These are phyloP conservation scores for Erysimum pusillum DNA, from an alignment of 441 rosid genomes.

Conservation along the genomic window DNA sequence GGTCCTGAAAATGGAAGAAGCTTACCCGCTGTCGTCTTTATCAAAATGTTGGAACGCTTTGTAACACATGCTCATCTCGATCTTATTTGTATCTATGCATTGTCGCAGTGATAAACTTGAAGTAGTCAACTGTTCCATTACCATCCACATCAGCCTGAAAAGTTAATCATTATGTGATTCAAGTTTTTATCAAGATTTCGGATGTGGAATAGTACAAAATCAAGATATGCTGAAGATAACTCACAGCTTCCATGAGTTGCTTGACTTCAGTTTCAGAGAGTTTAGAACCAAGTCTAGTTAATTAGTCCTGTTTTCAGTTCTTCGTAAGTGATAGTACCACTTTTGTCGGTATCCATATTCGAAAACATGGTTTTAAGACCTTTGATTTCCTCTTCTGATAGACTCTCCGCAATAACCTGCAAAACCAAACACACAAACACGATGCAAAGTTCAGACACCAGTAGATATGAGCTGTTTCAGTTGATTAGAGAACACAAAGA, in stretches of 20 bases:
- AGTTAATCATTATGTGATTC: slow-evolving; percentile 6
- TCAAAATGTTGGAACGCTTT: slow-evolving; percentile 93
- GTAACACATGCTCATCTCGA: slow-evolving; percentile 84
- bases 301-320: slow-evolving; percentile 87
- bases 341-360: slow-evolving; percentile 94
- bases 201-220: not conserved
- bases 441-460: not conserved
- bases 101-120: slow-evolving; percentile 91
- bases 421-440: slow-evolving; percentile 31
- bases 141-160: slow-evolving; percentile 97
- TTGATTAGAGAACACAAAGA: no score
- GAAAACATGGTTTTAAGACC: slow-evolving; percentile 91
- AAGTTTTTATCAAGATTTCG: not conserved
- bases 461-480: not conserved
- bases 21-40: slow-evolving; percentile 92
- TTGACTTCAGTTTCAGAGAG: slow-evolving; percentile 89
- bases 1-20: slow-evolving; percentile 15
- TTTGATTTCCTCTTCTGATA: slow-evolving; percentile 91
- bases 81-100: slow-evolving; percentile 85
- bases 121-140: slow-evolving; percentile 82
- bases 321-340: slow-evolving; percentile 93
- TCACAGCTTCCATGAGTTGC: slow-evolving; percentile 97
- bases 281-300: slow-evolving; percentile 83
- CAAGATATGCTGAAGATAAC: slow-evolving; percentile 42
- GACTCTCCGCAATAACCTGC: slow-evolving; percentile 90